Percentiles rank a stretch among this genome's conserved stretches.
These are phyloP conservation scores for Dunaliella primolecta DNA, from an alignment of 139 green algal species.

Conservation along the genomic window DNA sequence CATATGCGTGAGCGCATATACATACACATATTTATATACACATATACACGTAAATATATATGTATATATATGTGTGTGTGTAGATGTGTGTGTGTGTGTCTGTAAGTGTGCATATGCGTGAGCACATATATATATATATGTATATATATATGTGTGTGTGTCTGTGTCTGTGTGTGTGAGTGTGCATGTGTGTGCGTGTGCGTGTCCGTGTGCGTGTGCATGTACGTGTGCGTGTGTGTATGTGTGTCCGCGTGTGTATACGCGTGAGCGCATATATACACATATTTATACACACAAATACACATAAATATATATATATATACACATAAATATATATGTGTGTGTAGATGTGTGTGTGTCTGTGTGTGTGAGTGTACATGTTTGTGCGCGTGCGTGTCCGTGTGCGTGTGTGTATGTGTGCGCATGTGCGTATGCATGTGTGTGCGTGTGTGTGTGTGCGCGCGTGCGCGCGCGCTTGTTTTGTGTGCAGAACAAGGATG, in stretches of 20 bases:
- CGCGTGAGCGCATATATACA: not conserved
- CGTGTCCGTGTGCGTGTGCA: not conserved
- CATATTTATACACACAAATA: not conserved
- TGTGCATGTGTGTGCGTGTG: too few relatives aligned
- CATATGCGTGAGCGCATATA: not conserved
- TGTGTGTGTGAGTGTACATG: slow-evolving; percentile 1
- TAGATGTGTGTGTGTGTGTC: too few relatives aligned
- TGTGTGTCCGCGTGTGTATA: not conserved
- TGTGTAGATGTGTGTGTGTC: not conserved
- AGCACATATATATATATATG: too few relatives aligned
- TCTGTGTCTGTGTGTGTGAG: too few relatives aligned
- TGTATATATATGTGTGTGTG: too few relatives aligned
- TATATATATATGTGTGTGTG: too few relatives aligned
- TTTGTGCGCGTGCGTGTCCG: not conserved
- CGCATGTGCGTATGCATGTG: not conserved
- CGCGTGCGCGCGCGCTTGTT: not conserved
- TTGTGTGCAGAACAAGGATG: too few relatives aligned
- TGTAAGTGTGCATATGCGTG: too few relatives aligned
- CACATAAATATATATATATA: too few relatives aligned
- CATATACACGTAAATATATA: too few relatives aligned
- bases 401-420: too few relatives aligned
- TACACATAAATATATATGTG: too few relatives aligned
- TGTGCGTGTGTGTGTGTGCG: slow-evolving; percentile 4
- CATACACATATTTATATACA: not conserved
- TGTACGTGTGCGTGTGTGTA: not conserved